Evolutionary conservation across 495 filamentous ascomycete species (phyloP).

Genomic region (Penicillium pancosmium): DNA sequence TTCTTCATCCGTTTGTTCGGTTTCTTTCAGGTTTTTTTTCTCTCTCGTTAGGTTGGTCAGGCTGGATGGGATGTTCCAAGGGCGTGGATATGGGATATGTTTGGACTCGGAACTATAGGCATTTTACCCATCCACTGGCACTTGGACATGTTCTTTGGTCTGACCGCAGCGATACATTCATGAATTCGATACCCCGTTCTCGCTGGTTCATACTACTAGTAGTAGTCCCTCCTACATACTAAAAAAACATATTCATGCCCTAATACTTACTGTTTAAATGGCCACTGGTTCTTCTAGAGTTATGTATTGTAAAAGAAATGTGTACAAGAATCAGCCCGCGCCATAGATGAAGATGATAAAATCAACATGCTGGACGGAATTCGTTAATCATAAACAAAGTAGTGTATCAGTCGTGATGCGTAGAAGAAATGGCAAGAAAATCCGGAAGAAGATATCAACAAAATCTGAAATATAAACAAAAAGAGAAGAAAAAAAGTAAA

Average conservation of each 20-base stretch:
- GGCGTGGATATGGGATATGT: no score
- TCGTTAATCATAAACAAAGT: constrained; percentile 30
- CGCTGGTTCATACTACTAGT: not conserved
- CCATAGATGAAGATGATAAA: not conserved
- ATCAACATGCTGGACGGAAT: constrained; percentile 6
- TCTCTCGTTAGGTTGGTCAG: no score
- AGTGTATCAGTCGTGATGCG: constrained; percentile 22
- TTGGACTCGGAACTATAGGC: no score
- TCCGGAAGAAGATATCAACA: not conserved
- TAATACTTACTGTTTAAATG: no score
- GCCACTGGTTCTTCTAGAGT: not conserved
- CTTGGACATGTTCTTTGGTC: not conserved
- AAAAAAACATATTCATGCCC: no score
- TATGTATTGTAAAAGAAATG: constrained; percentile 6
- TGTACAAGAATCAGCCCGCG: constrained; percentile 2
- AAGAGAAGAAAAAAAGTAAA: constrained; percentile 25
- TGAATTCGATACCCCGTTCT: constrained; percentile 34
- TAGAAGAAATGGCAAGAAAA: constrained; percentile 5
- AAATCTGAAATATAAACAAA: constrained; percentile 9
- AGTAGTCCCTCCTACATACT: no score
- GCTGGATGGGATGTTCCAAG: no score
- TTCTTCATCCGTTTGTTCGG: not conserved
- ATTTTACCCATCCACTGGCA: not conserved
- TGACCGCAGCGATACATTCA: constrained; percentile 17
- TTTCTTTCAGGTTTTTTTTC: no score